These are phyloP conservation scores for Candida rishiriensis DNA, from an alignment of 805 yeast species.

Conservation along the genomic window DNA sequence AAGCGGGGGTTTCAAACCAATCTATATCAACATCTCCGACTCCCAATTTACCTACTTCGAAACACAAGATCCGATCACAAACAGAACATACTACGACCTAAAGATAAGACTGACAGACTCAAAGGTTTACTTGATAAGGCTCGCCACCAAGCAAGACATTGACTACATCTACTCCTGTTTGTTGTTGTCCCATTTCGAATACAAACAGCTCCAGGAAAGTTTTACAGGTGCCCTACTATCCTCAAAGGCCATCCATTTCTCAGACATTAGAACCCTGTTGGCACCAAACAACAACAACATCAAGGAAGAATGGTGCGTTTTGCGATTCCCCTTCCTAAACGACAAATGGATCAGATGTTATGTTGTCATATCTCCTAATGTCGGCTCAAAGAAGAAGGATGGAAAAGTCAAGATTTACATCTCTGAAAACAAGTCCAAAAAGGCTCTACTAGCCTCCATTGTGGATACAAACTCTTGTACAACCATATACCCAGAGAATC, in stretches of 20 bases:
- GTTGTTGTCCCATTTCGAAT: slow-evolving; percentile 53
- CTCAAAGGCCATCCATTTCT: slow-evolving; percentile 49
- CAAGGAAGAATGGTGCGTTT: slow-evolving; percentile 57
- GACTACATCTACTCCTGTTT: slow-evolving; percentile 40
- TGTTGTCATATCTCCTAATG: slow-evolving; percentile 44
- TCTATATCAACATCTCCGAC: slow-evolving; percentile 51
- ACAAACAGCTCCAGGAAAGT: slow-evolving; percentile 51
- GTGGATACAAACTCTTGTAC: slow-evolving; percentile 40
- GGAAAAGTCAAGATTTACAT: slow-evolving; percentile 54
- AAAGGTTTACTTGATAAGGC: slow-evolving; percentile 21
- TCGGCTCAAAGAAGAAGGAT: slow-evolving; percentile 34
- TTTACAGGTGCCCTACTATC: slow-evolving; percentile 63
- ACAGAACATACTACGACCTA: slow-evolving; percentile 9
- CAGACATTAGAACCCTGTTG: slow-evolving; percentile 56
- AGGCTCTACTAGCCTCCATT: slow-evolving; percentile 47
- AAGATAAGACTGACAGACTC: slow-evolving; percentile 23
- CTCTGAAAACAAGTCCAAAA: slow-evolving; percentile 44
- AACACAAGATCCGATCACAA: slow-evolving; percentile 2
- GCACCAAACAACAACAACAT: slow-evolving; percentile 44
- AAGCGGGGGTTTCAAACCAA: slow-evolving; percentile 41
- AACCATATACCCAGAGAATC: slow-evolving; percentile 57
- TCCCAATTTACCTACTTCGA: slow-evolving; percentile 23
- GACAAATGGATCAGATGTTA: slow-evolving; percentile 56
- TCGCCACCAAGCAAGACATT: slow-evolving; percentile 23
- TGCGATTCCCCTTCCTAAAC: slow-evolving; percentile 54